phyloP scores from a whole-genome alignment of 164 flowering plant species.

The Nymphaea colorata region DNA sequence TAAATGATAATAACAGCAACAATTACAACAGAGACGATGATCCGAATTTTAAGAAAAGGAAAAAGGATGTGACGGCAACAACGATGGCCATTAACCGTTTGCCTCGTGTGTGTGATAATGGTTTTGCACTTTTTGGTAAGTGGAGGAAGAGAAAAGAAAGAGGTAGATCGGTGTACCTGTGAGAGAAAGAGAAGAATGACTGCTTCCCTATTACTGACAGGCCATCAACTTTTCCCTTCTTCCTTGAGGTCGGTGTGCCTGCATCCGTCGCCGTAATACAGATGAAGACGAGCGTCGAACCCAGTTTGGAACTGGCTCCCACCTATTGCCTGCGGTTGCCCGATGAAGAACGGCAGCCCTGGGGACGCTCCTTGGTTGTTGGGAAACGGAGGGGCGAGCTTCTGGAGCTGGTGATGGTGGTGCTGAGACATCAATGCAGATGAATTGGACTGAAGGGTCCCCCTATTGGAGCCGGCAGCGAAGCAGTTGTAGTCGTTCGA shows the following conservation, averaged over 20 bases:
- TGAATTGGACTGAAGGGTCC: constrained; percentile 99
- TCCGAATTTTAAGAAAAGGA: neutral
- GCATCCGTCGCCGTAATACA: constrained; percentile 46
- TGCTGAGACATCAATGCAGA: constrained; percentile 26
- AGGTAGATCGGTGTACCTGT: neutral
- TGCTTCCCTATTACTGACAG: neutral
- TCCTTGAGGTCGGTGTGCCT: constrained; percentile 59
- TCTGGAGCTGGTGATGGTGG: constrained; percentile 38
- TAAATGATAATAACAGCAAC: too few species aligned
- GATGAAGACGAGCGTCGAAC: constrained; percentile 63
- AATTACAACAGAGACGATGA: too few species aligned
- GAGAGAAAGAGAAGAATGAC: neutral
- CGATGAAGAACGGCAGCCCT: constrained; percentile 45
- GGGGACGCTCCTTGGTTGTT: constrained; percentile 5
- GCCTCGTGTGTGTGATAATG: neutral
- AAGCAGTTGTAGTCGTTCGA: constrained; percentile 30
- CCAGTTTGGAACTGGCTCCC: constrained; percentile 49
- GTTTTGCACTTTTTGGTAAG: neutral
- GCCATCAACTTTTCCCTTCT: constrained; percentile 51
- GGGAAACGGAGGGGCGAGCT: constrained; percentile 51
- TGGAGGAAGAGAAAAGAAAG: neutral
- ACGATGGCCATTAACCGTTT: neutral
- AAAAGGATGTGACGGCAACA: neutral
- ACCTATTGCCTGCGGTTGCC: constrained; percentile 14
- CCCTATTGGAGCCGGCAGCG: constrained; percentile 71